Evolutionary conservation across 371 early-diverging fungal species (phyloP).

Genomic region (Mucor lusitanicus): DNA sequence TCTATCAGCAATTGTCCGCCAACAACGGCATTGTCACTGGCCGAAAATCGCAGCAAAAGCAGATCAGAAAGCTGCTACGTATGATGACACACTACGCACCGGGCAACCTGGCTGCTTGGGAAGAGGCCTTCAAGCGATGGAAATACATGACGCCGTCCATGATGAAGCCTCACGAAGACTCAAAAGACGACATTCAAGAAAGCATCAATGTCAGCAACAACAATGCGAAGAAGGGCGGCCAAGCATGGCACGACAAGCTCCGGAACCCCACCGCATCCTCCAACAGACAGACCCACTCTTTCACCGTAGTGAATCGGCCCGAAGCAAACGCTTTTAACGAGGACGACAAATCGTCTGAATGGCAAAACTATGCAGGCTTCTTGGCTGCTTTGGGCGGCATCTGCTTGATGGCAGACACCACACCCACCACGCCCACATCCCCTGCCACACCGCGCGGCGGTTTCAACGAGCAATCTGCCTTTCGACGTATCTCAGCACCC

Average conservation of each 20-base stretch:
- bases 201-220: neutral
- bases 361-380: conserved; percentile 76
- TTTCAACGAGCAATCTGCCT: conserved; percentile 13
- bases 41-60: conserved; percentile 78
- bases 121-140: conserved; percentile 85
- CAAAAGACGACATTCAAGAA: conserved; percentile 34
- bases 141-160: conserved; percentile 61
- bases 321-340: conserved; percentile 30
- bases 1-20: conserved; percentile 72
- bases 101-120: conserved; percentile 85
- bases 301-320: neutral
- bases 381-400: conserved; percentile 70
- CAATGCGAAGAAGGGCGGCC: conserved; percentile 17
- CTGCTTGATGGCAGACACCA: conserved; percentile 54
- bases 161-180: conserved; percentile 50
- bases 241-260: conserved; percentile 48
- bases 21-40: conserved; percentile 67
- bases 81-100: conserved; percentile 70
- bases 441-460: conserved; percentile 27
- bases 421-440: conserved; percentile 35
- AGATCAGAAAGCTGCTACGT: conserved; percentile 71
- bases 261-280: conserved; percentile 23
- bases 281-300: conserved; percentile 23
- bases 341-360: conserved; percentile 53
- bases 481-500: conserved; percentile 40